A percentile compares a stretch with the other conserved stretches of the same genome.
phyloP scores from a whole-genome alignment of 306 rosid genomes.

The Gillenia trifoliata region DNA sequence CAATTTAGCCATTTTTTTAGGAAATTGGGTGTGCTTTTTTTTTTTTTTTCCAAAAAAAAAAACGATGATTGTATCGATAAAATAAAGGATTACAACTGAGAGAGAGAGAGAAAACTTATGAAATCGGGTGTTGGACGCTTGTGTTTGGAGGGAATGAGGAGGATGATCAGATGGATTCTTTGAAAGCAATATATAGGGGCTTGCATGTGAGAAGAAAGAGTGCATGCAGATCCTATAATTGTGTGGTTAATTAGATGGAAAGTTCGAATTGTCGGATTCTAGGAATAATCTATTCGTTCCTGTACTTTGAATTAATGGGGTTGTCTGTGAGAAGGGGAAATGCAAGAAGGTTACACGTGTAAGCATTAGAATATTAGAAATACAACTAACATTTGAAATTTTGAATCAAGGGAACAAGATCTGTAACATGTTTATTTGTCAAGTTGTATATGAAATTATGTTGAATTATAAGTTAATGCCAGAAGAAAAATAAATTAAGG shows the following conservation, averaged over 20 bases:
- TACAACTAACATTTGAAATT: constrained; percentile 48
- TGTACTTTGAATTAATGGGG: constrained; percentile 19
- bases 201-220: background rate
- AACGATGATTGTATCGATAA: too few relatives aligned
- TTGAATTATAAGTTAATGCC: background rate
- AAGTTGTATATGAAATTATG: constrained; percentile 19
- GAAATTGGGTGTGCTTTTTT: background rate
- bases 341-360: constrained; percentile 32
- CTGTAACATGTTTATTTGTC: constrained; percentile 46
- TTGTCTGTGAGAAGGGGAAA: constrained; percentile 44
- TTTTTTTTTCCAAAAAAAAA: too few relatives aligned
- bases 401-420: constrained; percentile 66
- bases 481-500: constrained; percentile 1
- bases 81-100: too few relatives aligned
- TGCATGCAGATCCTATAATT: constrained; percentile 28
- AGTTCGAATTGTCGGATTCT: constrained; percentile 40
- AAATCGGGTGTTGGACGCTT: background rate
- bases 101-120: background rate
- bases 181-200: constrained; percentile 15
- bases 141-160: constrained; percentile 15
- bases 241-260: constrained; percentile 42
- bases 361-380: constrained; percentile 38
- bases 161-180: constrained; percentile 16
- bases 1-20: constrained; percentile 38
- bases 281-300: constrained; percentile 10